phyloP scores from a whole-genome alignment of 441 rosid species.

The Adansonia rubrostipa region DNA sequence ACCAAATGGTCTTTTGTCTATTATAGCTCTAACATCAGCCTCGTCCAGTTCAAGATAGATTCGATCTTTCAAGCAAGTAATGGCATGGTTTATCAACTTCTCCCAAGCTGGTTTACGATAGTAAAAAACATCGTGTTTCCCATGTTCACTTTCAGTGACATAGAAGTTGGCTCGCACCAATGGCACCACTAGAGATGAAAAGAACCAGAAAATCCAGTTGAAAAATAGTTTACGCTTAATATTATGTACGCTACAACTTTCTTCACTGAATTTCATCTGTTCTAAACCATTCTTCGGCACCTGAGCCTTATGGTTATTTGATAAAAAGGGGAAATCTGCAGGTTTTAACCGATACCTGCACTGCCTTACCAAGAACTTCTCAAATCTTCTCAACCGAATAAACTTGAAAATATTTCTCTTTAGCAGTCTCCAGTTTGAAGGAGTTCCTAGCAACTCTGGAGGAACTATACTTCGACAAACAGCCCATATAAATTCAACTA shows the following conservation, averaged over 20 bases:
- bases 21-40: slow-evolving; percentile 47
- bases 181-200: slow-evolving; percentile 68
- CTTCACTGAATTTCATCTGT: slow-evolving; percentile 23
- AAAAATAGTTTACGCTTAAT: slow-evolving; percentile 49
- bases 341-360: slow-evolving; percentile 67
- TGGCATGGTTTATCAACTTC: slow-evolving; percentile 46
- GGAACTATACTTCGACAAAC: slow-evolving; percentile 77
- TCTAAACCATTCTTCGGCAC: slow-evolving; percentile 29
- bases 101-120: slow-evolving; percentile 77
- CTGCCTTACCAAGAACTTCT: slow-evolving; percentile 65
- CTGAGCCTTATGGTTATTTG: slow-evolving; percentile 41
- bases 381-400: slow-evolving; percentile 68
- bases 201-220: slow-evolving; percentile 88
- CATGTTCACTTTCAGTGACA: slow-evolving; percentile 79
- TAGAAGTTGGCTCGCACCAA: slow-evolving; percentile 76
- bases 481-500: slow-evolving; percentile 88
- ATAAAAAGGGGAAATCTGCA: slow-evolving; percentile 55
- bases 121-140: slow-evolving; percentile 62
- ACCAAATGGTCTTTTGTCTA: slow-evolving; percentile 51
- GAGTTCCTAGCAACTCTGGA: slow-evolving; percentile 68
- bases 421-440: slow-evolving; percentile 67
- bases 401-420: slow-evolving; percentile 71
- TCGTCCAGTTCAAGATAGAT: slow-evolving; percentile 48
- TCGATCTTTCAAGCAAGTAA: slow-evolving; percentile 45
- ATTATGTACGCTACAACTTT: slow-evolving; percentile 29